Evolutionary conservation across 2,329 filamentous ascomycete species (phyloP), one percentile per base, ranked within the genome.

Genomic region (Setomelanomma holmii): DNA sequence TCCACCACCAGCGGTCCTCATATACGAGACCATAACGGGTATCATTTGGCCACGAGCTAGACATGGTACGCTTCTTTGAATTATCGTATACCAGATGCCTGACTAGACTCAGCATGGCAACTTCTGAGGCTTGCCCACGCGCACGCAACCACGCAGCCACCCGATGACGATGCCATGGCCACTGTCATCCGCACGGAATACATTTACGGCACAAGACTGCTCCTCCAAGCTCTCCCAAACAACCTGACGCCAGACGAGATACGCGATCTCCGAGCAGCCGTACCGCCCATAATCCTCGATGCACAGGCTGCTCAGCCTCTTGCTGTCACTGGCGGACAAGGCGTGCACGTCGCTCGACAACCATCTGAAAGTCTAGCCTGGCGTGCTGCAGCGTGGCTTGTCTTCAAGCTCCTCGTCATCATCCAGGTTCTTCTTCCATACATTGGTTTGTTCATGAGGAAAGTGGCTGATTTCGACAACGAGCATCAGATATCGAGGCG

Each of bases 401-500:
- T 89, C 6, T 73, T 88, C 40, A 79, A 84, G 27, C 48, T 86
- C 1, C 85, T 89, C 58, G 69, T 90, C 4, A 59, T 87, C 6
- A 50, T 85, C 21, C 84, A 87, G 46, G 79, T 89, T 41, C 55
- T 89, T 14, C 69, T 88, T 10, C 86, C 88, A 1, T 88, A 88
- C 63, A 64, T 86, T 24, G 80, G 84, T 56, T 63, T 81, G 4
- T 69, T 88, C 11, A 60, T 87, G 12, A 77, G 78, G 14, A 73
- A 80, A 14, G 78, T 82, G 14, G 87, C 86, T 56, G 76, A 80
- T 42, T 87, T 87, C 56, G 89, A 92, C 68, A 82, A 86, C 14
- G 81, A 85, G 59, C 84, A 91, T 72, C 84, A 83, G 56, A 78
- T 92, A 53, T 86, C 82, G 0, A 82, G 87, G 64, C 81, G 82